A percentile compares a stretch with the other conserved stretches of the same genome.
These are phyloP conservation scores for Melaleuca quinquenervia DNA, from an alignment of 345 rosid species.

Conservation along the genomic window DNA sequence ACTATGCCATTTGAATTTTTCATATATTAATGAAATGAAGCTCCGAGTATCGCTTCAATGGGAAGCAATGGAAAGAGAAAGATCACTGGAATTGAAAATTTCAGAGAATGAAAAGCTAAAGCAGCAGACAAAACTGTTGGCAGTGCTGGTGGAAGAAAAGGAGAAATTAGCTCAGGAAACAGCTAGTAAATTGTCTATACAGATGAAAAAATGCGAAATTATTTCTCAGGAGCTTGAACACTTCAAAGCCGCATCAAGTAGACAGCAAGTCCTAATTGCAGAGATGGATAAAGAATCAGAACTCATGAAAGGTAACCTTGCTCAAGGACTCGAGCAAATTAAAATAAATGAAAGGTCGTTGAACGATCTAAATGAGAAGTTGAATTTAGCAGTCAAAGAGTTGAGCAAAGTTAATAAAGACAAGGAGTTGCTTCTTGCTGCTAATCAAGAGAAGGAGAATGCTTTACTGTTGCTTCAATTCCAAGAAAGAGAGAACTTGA, in stretches of 20 bases:
- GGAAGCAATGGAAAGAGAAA: constrained; percentile 32
- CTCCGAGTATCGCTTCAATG: constrained; percentile 12
- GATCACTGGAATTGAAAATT: constrained; percentile 17
- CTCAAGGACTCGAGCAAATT: constrained; percentile 22
- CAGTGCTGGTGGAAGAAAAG: constrained; percentile 26
- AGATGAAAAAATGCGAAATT: constrained; percentile 22
- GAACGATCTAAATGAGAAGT: constrained; percentile 16
- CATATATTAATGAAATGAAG: constrained; percentile 22
- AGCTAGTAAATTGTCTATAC: constrained; percentile 22
- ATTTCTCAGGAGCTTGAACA: constrained; percentile 26
- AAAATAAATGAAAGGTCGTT: constrained; percentile 16
- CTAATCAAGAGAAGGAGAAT: constrained; percentile 14
- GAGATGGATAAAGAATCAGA: constrained; percentile 17
- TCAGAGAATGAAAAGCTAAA: constrained; percentile 40
- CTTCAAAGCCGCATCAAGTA: constrained; percentile 20
- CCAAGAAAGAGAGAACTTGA: constrained; percentile 28
- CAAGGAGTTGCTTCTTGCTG: constrained; percentile 21
- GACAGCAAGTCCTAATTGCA: constrained; percentile 21
- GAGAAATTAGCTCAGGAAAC: constrained; percentile 30
- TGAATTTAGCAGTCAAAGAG: constrained; percentile 19
- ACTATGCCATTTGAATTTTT: constrained; percentile 20
- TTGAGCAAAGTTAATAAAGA: constrained; percentile 27
- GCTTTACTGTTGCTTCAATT: constrained; percentile 17
- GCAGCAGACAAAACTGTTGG: constrained; percentile 19
- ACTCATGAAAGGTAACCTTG: constrained; percentile 16